Evolutionary conservation across 2,329 filamentous ascomycete species (phyloP).

Genomic region (Didymella lethalis): DNA sequence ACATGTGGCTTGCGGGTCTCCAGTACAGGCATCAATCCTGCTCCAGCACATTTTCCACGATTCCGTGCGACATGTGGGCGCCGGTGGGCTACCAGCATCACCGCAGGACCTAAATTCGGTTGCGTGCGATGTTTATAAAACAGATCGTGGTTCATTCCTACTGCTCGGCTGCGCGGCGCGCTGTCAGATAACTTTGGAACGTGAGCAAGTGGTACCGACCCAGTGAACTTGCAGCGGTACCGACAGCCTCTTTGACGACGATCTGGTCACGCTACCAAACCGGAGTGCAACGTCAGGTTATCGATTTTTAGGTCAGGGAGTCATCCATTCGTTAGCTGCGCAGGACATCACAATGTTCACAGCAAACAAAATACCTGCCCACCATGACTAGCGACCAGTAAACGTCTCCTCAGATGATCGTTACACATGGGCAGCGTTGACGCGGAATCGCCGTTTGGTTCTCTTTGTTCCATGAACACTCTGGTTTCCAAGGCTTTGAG

Average conservation of each 20-base stretch:
- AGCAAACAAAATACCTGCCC: background rate
- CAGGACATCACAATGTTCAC: background rate
- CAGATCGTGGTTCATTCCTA: conserved; percentile 12
- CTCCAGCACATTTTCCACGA: conserved; percentile 2
- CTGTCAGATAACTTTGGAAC: conserved; percentile 14
- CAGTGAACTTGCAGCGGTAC: background rate
- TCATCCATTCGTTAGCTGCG: conserved; percentile 3
- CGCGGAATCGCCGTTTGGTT: background rate
- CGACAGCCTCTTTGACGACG: conserved; percentile 1
- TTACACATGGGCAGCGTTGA: background rate
- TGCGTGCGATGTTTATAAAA: background rate
- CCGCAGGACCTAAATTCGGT: background rate
- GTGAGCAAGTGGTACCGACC: conserved; percentile 12
- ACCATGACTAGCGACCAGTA: background rate
- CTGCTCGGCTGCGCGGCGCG: conserved; percentile 10
- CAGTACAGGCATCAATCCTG: conserved; percentile 8
- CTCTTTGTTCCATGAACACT: background rate
- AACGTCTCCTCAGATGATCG: background rate
- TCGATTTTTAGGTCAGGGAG: conserved; percentile 6
- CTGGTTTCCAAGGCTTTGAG: background rate
- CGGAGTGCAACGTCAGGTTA: conserved; percentile 11
- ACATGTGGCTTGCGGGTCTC: conserved; percentile 17
- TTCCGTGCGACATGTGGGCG: background rate
- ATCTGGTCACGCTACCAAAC: conserved; percentile 3
- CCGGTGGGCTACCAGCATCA: conserved; percentile 1